These are phyloP conservation scores for Rhizopus stolonifer DNA, from an alignment of 371 early-diverging fungal genomes.

Conservation along the genomic window DNA sequence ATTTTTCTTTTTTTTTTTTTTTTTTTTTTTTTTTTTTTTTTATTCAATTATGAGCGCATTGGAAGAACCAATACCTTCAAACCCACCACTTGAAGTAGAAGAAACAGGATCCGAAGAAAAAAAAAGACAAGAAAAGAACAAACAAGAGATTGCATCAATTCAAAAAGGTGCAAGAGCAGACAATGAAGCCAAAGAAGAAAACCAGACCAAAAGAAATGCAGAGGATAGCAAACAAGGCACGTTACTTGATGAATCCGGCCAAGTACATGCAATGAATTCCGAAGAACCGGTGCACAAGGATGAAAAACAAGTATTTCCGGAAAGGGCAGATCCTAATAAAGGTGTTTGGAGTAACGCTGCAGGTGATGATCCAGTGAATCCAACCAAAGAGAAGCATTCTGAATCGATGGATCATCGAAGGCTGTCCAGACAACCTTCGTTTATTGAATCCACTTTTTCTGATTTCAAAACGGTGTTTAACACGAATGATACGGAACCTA, in stretches of 20 bases:
- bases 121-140: slow-evolving; percentile 11
- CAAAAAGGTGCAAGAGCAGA: slow-evolving; percentile 1
- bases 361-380: slow-evolving; percentile 2
- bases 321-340: slow-evolving; percentile 5
- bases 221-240: slow-evolving; percentile 23
- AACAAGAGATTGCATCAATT: slow-evolving; percentile 15
- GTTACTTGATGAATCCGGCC: slow-evolving; percentile 16
- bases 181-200: slow-evolving; percentile 4
- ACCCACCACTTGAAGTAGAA: slow-evolving; percentile 3
- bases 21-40: neutral
- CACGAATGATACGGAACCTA: slow-evolving; percentile 2
- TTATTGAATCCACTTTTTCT: slow-evolving; percentile 54
- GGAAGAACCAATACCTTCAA: neutral
- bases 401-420: slow-evolving; percentile 47
- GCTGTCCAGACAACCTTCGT: slow-evolving; percentile 65
- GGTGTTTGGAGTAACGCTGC: slow-evolving; percentile 6
- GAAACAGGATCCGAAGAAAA: slow-evolving; percentile 11
- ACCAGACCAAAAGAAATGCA: neutral
- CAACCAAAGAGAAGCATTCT: neutral
- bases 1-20: neutral
- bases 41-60: neutral
- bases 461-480: slow-evolving; percentile 15
- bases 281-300: neutral
- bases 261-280: slow-evolving; percentile 1
- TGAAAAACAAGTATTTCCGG: slow-evolving; percentile 6